Conservation (phyloP, 2,329 filamentous ascomycete genomes). For the Periconia digitata region DNA sequence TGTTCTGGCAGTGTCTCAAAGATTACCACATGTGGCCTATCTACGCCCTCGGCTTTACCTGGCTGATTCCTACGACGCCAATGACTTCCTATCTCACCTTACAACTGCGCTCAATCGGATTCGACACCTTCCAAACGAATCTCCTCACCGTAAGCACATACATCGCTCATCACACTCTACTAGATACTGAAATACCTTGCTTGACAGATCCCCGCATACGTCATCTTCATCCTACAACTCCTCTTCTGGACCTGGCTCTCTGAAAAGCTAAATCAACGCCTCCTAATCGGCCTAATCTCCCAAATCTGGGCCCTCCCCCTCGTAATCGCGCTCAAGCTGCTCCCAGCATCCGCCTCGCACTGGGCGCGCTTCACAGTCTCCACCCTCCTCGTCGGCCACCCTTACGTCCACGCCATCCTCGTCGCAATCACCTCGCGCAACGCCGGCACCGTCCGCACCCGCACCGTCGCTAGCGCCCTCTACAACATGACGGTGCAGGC, state of each 20-base stretch:
- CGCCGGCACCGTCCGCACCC: slow-evolving; percentile 46
- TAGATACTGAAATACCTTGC: no score
- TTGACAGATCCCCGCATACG: slow-evolving; percentile 49
- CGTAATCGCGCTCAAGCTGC: slow-evolving; percentile 40
- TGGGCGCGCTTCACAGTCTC: slow-evolving; percentile 45
- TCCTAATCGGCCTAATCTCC: slow-evolving; percentile 48
- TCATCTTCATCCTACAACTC: slow-evolving; percentile 52
- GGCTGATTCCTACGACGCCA: slow-evolving; percentile 37
- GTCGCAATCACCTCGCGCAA: slow-evolving; percentile 48
- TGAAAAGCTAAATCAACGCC: slow-evolving; percentile 54
- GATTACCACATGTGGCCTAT: slow-evolving; percentile 60
- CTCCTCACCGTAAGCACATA: slow-evolving; percentile 33
- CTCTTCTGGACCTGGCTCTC: slow-evolving; percentile 54
- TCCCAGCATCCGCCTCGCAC: slow-evolving; percentile 29
- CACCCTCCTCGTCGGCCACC: slow-evolving; percentile 45
- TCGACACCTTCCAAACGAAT: slow-evolving; percentile 42
- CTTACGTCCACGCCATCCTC: slow-evolving; percentile 49
- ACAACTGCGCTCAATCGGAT: slow-evolving; percentile 37
- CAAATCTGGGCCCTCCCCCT: slow-evolving; percentile 46
- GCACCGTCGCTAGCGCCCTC: slow-evolving; percentile 46
- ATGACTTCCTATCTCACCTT: slow-evolving; percentile 40
- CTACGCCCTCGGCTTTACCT: slow-evolving; percentile 39
- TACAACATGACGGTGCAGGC: slow-evolving; percentile 47
- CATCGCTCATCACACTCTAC: background rate
- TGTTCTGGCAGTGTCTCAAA: slow-evolving; percentile 53